Evolutionary conservation across 495 filamentous ascomycete genomes (phyloP).

Genomic region (Penicillium coprophilum): DNA sequence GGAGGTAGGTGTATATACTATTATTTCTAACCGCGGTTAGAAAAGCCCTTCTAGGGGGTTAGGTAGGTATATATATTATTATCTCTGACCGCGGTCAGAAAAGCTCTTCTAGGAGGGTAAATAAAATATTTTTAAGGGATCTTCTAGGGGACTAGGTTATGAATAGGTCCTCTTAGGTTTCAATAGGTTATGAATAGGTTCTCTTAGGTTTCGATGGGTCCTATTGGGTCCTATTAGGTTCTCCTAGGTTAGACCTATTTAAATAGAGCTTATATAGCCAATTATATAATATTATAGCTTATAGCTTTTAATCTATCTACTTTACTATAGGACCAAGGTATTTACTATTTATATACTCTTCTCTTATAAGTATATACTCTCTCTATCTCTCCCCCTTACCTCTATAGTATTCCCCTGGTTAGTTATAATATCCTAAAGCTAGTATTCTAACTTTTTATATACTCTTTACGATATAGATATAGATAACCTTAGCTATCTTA

Average conservation of each 20-base stretch:
- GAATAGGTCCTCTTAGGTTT: no score
- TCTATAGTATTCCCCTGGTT: not conserved
- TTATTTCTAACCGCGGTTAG: no score
- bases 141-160: no score
- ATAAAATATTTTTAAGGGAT: no score
- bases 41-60: no score
- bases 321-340: not conserved
- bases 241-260: not conserved
- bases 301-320: not conserved
- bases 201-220: no score
- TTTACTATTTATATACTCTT: not conserved
- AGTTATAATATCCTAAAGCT: not conserved
- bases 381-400: not conserved
- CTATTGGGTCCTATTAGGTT: not conserved
- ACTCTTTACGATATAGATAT: not conserved
- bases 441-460: not conserved
- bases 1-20: no score
- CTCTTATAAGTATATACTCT: not conserved
- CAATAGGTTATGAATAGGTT: no score
- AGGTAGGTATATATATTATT: no score
- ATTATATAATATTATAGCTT: not conserved
- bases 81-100: no score
- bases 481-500: slow-evolving; percentile 1
- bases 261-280: not conserved
- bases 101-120: no score